These are phyloP conservation scores for Quercus glauca DNA, from an alignment of 306 rosid species.

Conservation along the genomic window DNA sequence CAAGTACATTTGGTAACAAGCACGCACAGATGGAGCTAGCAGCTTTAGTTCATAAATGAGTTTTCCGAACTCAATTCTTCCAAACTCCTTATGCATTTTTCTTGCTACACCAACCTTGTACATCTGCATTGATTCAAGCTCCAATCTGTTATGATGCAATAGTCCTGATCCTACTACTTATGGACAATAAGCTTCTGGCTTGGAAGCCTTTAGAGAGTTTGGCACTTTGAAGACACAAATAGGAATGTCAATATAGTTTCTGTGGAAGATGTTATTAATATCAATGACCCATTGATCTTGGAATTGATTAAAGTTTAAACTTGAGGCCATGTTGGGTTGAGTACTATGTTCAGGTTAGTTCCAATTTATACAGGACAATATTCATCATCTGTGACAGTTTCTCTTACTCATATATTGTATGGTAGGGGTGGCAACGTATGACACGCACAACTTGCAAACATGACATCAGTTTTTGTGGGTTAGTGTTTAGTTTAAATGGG, in stretches of 20 bases:
- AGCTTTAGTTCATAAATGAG: not conserved
- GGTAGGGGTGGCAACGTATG: no score
- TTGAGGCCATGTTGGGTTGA: no score
- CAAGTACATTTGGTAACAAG: no score
- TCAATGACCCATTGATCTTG: not conserved
- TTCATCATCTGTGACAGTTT: no score
- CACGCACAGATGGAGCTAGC: not conserved
- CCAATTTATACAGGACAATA: no score
- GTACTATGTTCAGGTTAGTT: no score
- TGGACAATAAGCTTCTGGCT: constrained; percentile 29
- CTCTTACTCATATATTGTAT: no score
- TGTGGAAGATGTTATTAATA: not conserved
- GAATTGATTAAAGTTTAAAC: no score
- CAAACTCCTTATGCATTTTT: not conserved
- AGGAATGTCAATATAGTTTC: not conserved
- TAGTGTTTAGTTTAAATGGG: no score
- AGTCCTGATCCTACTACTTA: constrained; percentile 28
- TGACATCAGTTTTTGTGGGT: no score
- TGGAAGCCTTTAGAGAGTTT: not conserved
- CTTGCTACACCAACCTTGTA: constrained; percentile 9
- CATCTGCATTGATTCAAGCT: constrained; percentile 33
- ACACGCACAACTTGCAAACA: no score
- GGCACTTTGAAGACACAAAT: constrained; percentile 26
- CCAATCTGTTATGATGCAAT: not conserved
- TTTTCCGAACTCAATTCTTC: not conserved